These are phyloP conservation scores for Cetradonia linearis DNA, from an alignment of 495 filamentous ascomycete genomes.

Conservation along the genomic window DNA sequence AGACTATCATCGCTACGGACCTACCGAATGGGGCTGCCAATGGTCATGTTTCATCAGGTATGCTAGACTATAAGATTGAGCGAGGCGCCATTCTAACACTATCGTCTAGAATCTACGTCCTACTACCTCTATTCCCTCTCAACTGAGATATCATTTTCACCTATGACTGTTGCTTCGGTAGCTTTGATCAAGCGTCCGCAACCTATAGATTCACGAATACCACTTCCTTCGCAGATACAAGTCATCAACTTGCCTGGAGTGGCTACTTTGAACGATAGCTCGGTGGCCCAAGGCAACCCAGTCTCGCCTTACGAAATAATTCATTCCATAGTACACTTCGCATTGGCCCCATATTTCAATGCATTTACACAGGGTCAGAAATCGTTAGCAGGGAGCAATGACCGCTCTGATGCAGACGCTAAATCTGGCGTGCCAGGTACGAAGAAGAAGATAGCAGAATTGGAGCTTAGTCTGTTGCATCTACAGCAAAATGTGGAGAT, in stretches of 20 bases:
- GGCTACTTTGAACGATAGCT: conserved; percentile 50
- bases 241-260: conserved; percentile 83
- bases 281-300: conserved; percentile 55
- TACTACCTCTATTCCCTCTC: conserved; percentile 68
- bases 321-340: conserved; percentile 77
- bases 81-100: conserved; percentile 1
- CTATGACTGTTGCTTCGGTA: conserved; percentile 71
- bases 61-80: neutral
- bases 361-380: conserved; percentile 82
- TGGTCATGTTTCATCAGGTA: conserved; percentile 32
- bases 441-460: conserved; percentile 88
- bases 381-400: conserved; percentile 48
- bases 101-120: conserved; percentile 11
- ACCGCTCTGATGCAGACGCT: conserved; percentile 68
- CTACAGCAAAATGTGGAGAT: conserved; percentile 98
- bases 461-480: conserved; percentile 80
- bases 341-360: conserved; percentile 89
- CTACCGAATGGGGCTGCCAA: conserved; percentile 41
- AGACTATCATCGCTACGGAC: conserved; percentile 56
- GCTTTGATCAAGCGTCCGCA: conserved; percentile 81
- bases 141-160: conserved; percentile 66
- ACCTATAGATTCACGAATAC: conserved; percentile 68
- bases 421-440: conserved; percentile 94
- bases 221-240: conserved; percentile 76
- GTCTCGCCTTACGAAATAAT: conserved; percentile 83